These are phyloP conservation scores for Hsuehochloa calcarea DNA, from an alignment of 176 grass and related monocot species.

Conservation along the genomic window DNA sequence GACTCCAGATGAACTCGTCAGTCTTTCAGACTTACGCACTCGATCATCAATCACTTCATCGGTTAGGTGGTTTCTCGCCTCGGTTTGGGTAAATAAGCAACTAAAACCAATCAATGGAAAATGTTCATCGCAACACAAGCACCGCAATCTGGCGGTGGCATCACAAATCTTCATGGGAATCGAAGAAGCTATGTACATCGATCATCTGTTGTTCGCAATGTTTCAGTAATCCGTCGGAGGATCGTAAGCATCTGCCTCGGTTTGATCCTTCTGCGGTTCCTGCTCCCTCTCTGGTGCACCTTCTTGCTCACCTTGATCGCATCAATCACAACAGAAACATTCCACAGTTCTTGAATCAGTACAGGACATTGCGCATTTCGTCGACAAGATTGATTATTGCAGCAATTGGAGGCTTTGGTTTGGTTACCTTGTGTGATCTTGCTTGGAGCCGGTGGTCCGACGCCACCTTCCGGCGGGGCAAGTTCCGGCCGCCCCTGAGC, in stretches of 20 bases:
- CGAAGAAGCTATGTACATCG: constrained; percentile 22
- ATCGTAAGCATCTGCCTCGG: constrained; percentile 31
- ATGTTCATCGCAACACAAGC: neutral
- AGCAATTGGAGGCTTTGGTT: neutral
- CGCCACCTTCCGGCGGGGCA: constrained; percentile 49
- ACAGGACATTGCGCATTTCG: neutral
- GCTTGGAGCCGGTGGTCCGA: constrained; percentile 41
- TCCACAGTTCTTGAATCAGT: neutral
- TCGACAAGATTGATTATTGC: neutral
- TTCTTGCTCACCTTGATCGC: constrained; percentile 75
- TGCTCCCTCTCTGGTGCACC: constrained; percentile 44
- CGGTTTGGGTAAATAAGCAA: neutral
- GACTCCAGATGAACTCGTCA: neutral
- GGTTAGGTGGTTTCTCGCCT: neutral
- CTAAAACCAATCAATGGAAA: neutral
- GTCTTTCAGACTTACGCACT: neutral
- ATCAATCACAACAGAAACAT: neutral
- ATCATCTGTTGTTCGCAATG: neutral
- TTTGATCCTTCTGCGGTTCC: constrained; percentile 25
- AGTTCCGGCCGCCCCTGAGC: constrained; percentile 48
- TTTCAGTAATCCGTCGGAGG: constrained; percentile 60
- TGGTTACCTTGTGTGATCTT: constrained; percentile 68
- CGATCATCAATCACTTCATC: neutral
- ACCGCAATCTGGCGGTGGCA: neutral
- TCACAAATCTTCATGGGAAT: neutral